These are phyloP conservation scores for Aspergillus sp. DNA, from an alignment of 2,329 filamentous ascomycete genomes.

Conservation along the genomic window DNA sequence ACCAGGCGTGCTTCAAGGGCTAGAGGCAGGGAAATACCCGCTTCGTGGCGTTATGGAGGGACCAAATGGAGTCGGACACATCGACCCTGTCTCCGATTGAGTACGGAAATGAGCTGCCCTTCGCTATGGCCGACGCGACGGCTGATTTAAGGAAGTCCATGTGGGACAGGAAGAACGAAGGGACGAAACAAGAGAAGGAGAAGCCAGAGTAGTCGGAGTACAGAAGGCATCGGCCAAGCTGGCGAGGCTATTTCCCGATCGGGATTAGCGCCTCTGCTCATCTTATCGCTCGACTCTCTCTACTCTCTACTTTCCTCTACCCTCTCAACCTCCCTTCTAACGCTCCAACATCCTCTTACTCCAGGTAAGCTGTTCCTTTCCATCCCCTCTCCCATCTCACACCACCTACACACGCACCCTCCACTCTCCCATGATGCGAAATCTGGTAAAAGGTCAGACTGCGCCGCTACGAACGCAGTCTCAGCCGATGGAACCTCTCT, in stretches of 20 bases:
- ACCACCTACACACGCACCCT: neutral
- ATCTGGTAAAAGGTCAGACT: constrained; percentile 42
- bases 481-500: constrained; percentile 15
- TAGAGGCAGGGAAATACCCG: constrained; percentile 48
- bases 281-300: constrained; percentile 1
- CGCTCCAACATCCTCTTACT: neutral
- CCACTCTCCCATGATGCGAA: constrained; percentile 33
- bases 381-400: neutral
- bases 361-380: constrained; percentile 5
- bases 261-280: constrained; percentile 11
- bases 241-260: constrained; percentile 13
- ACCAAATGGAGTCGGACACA: constrained; percentile 89
- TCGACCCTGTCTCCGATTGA: constrained; percentile 88
- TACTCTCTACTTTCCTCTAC: constrained; percentile 1
- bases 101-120: constrained; percentile 87
- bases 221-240: neutral
- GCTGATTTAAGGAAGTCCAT: constrained; percentile 99
- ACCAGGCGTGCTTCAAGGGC: neutral
- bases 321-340: constrained; percentile 1
- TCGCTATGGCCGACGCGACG: constrained; percentile 90
- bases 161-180: constrained; percentile 7
- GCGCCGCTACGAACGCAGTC: constrained; percentile 9
- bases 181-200: neutral
- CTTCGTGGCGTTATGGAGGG: constrained; percentile 87
- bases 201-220: neutral